Evolutionary conservation across 2,329 filamentous ascomycete genomes (phyloP), one percentile per base, ranked within the genome.

Genomic region (Colletotrichum echinochloae): DNA sequence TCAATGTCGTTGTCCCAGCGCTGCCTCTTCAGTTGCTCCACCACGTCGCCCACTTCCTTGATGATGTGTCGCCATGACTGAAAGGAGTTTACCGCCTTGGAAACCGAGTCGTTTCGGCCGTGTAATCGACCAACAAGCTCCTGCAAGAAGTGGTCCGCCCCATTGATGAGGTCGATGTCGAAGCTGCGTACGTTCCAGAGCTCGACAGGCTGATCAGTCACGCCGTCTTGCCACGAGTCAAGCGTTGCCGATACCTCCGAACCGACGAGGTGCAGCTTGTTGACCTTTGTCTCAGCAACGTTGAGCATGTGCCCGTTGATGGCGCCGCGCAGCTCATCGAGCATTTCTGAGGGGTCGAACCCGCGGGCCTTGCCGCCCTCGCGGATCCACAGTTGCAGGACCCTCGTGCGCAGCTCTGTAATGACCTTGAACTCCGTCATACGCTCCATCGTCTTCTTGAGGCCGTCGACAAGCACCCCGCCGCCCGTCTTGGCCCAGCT

Each of bases 1-100:
- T 92, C 89, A 35, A 90, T 85, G 71, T 93, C 91, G 65, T 93
- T 91, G 72, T 95, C 91, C 92, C 93, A 95, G 66, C 89, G 88
- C 73, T 91, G 89, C 56, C 88, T 87, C 71, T 85, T 88, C 74
- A 96, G 86, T 68, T 88, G 85, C 49, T 90, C 88, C 9, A 94
- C 87, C 4, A 91, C 84, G 23, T 84, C 83, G 52, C 86, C 86
- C 18, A 92, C 88, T 62, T 90, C 89, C 70, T 91, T 87, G n/a
- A 97, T 88, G 6, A 91, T 87, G n/a, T 85, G 84, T 55, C 90
- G 87, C 94, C 95, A 98, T 1, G 86, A 85, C 68, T 89, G 86
- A 76, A 96, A 96, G 55, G 86, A 84, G 16, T 86, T 83, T 1
- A 91, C 83, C 0, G 91, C 88, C 63, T 83, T 83, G 44, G 89